Evolutionary conservation across 371 early-diverging fungal genomes (phyloP).

Genomic region (Apophysomyces trapeziformis): DNA sequence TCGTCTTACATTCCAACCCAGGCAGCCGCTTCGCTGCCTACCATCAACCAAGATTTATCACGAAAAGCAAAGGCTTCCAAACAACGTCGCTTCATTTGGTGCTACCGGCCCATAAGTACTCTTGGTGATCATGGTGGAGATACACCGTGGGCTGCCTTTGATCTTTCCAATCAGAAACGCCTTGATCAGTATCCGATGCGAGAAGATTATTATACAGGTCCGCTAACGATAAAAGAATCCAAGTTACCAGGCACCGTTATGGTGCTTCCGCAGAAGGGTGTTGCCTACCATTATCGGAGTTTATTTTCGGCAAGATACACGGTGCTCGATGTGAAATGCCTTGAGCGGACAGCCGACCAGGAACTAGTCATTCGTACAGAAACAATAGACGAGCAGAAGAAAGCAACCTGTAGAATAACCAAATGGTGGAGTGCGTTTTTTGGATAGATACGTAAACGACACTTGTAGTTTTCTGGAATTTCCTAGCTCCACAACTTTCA

Average conservation of each 20-base stretch:
- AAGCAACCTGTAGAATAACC: neutral
- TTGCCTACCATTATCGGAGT: conserved; percentile 26
- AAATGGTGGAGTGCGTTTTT: neutral
- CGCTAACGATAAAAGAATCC: conserved; percentile 14
- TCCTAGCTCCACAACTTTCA: too few species aligned
- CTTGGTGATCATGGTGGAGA: neutral
- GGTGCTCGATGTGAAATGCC: conserved; percentile 19
- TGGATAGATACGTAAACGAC: neutral
- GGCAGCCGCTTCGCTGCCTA: neutral
- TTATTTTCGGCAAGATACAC: conserved; percentile 16
- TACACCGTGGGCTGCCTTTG: conserved; percentile 26
- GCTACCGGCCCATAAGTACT: conserved; percentile 22
- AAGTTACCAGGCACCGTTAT: conserved; percentile 24
- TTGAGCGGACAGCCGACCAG: conserved; percentile 18
- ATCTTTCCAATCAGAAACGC: conserved; percentile 18
- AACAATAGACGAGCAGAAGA: neutral
- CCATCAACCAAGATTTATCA: neutral
- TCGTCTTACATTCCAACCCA: neutral
- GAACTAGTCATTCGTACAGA: conserved; percentile 22
- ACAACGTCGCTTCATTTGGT: conserved; percentile 22
- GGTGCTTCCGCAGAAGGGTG: conserved; percentile 17
- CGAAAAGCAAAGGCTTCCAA: conserved; percentile 16
- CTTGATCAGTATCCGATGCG: conserved; percentile 14
- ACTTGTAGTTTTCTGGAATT: too few species aligned
- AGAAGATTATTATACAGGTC: neutral